Evolutionary conservation across 2,329 filamentous ascomycete species (phyloP), one percentile per base, ranked within the genome.

Genomic region (Dothistroma pini): DNA sequence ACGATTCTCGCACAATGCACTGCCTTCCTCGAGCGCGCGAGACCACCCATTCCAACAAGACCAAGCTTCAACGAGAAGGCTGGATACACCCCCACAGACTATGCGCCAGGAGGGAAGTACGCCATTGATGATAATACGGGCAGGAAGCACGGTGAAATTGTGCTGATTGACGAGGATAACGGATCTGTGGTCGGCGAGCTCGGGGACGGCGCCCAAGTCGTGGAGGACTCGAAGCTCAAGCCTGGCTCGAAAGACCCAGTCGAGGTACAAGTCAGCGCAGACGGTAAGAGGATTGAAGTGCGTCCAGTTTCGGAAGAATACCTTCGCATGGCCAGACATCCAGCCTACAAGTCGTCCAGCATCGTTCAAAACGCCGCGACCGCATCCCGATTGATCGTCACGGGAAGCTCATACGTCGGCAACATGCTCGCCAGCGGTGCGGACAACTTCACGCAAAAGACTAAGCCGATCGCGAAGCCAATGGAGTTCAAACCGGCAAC

Each of bases 1-100:
- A 97, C 93, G 2, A 97, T 97, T 66, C 83, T 97, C 55, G 93
- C 93, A n/a, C 92, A 97, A 77, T 97, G 93, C 76, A 97, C 93
- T 1, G 91, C 93, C 1, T 97, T 99, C 75, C 84, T 96, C 4
- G 93, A 97, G 76, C 86, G 92, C 50, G 88, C 90, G 10, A 81
- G 87, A 47, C 86, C 90, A 7, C 87, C 81, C 29, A 68, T 75
- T 29, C 74, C 75, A 21, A 63, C 59, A 16, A 63, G 70, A 21
- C 62, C 63, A 11, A 66, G 67, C 50, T 66, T 75, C 64, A 74
- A 75, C 56, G 64, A 66, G 34, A 73, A 74, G 57, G 63, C 12
- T n/a, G 41, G 74, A 44, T 97, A 97, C 76, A 93, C 97, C 72
- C 93, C 93, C 0, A 86, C 86, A 25, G 83, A 88, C 68, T 97